phyloP scores from a whole-genome alignment of 2,329 filamentous ascomycete species.

The Teratosphaeria gauchensis region DNA sequence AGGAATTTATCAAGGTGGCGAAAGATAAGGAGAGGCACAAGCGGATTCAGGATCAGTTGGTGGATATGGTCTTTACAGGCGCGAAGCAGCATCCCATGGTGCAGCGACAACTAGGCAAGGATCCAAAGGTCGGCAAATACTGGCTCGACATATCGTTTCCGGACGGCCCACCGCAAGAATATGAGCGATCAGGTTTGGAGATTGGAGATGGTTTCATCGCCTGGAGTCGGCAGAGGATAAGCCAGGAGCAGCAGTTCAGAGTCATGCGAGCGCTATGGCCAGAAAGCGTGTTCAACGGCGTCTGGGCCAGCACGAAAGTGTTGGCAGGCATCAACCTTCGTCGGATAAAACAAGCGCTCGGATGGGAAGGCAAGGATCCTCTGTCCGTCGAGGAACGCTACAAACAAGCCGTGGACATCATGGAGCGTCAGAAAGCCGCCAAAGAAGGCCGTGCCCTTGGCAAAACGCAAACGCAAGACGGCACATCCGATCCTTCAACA shows the following conservation, averaged over 20 bases:
- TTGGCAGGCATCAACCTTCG: slow-evolving; percentile 28
- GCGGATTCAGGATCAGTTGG: slow-evolving; percentile 33
- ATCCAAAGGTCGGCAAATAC: slow-evolving; percentile 31
- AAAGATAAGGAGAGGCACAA: slow-evolving; percentile 32
- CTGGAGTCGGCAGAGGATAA: slow-evolving; percentile 32
- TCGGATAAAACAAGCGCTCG: slow-evolving; percentile 28
- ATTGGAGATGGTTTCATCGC: slow-evolving; percentile 30
- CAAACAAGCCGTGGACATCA: slow-evolving; percentile 19
- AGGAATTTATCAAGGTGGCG: slow-evolving; percentile 38
- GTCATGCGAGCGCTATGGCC: slow-evolving; percentile 31
- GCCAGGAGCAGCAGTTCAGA: slow-evolving; percentile 31
- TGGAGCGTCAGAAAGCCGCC: slow-evolving; percentile 19
- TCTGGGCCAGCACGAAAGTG: slow-evolving; percentile 26
- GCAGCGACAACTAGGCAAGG: slow-evolving; percentile 27
- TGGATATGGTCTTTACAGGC: slow-evolving; percentile 24
- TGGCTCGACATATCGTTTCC: slow-evolving; percentile 43
- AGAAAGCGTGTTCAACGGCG: slow-evolving; percentile 24
- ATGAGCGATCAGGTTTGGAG: slow-evolving; percentile 37
- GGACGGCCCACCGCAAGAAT: slow-evolving; percentile 39
- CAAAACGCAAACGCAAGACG: background rate
- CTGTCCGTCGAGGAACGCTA: slow-evolving; percentile 23
- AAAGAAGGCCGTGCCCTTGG: background rate
- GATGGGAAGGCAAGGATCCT: slow-evolving; percentile 24
- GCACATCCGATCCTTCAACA: background rate
- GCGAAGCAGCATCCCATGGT: slow-evolving; percentile 23